These are phyloP conservation scores for Candida suzukii DNA, from an alignment of 805 yeast species.

Conservation along the genomic window DNA sequence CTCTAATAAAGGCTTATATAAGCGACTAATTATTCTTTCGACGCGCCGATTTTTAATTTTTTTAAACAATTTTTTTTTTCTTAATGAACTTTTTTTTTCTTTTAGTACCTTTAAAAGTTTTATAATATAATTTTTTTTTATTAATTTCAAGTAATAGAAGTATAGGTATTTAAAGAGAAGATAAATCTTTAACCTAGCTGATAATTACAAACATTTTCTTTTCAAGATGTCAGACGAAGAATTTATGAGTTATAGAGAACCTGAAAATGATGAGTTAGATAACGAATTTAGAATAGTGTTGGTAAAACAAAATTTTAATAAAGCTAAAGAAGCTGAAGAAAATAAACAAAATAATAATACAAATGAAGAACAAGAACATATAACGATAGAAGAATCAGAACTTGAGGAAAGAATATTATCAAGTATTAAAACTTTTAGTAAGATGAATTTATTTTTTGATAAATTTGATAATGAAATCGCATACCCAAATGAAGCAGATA, in stretches of 20 bases:
- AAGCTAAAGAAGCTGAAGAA: constrained; percentile 15
- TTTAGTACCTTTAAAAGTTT: too few species aligned
- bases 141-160: too few species aligned
- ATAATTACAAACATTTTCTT: too few species aligned
- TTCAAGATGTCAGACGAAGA: background rate
- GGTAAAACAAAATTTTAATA: constrained; percentile 30
- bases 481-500: constrained; percentile 45
- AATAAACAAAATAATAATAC: constrained; percentile 6
- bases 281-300: constrained; percentile 39
- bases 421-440: constrained; percentile 37
- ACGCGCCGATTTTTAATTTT: too few species aligned
- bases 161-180: too few species aligned
- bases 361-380: constrained; percentile 26
- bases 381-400: constrained; percentile 27
- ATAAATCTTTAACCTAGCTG: too few species aligned
- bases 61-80: too few species aligned
- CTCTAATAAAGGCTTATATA: too few species aligned
- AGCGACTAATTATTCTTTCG: too few species aligned
- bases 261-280: constrained; percentile 31
- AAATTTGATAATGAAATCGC: constrained; percentile 44
- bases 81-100: too few species aligned
- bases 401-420: constrained; percentile 43
- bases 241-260: constrained; percentile 4
- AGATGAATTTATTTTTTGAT: constrained; percentile 46
- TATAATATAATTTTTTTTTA: too few species aligned